A percentile compares a stretch with the other conserved stretches of the same genome.
These are phyloP conservation scores for Coleophoma crateriformis DNA, from an alignment of 2,329 filamentous ascomycete species.

Conservation along the genomic window DNA sequence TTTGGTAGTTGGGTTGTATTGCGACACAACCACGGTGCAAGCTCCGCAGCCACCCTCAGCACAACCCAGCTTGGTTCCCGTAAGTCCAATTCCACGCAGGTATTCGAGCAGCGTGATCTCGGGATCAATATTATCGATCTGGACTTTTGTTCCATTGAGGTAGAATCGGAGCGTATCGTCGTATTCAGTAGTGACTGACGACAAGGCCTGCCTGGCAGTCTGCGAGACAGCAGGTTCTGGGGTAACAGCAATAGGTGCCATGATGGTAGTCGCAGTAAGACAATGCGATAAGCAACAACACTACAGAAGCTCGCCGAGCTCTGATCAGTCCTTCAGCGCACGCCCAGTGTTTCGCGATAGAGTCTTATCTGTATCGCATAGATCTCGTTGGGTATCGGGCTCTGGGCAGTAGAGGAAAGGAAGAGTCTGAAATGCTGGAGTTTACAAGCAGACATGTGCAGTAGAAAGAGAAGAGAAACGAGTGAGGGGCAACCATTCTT, in stretches of 20 bases:
- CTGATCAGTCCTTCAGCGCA: neutral
- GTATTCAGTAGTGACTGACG: constrained; percentile 66
- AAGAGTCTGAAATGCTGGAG: too few species aligned
- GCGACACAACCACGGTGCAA: constrained; percentile 91
- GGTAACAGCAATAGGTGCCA: constrained; percentile 52
- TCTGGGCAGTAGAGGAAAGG: too few species aligned
- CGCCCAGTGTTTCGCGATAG: too few species aligned
- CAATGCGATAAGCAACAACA: neutral
- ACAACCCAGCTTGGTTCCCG: constrained; percentile 94
- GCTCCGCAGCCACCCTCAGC: constrained; percentile 95
- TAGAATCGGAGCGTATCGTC: constrained; percentile 90
- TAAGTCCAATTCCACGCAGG: constrained; percentile 84
- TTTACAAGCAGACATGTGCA: too few species aligned
- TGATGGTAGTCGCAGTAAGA: constrained; percentile 20
- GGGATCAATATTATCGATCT: constrained; percentile 81
- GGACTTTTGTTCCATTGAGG: constrained; percentile 87
- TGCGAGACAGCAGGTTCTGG: constrained; percentile 28
- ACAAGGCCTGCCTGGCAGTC: constrained; percentile 33
- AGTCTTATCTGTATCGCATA: too few species aligned
- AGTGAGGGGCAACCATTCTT: too few species aligned
- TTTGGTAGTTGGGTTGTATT: constrained; percentile 80
- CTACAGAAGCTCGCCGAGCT: neutral
- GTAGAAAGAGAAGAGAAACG: too few species aligned
- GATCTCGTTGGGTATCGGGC: too few species aligned
- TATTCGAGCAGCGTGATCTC: constrained; percentile 92